Percentiles rank a stretch among this genome's conserved stretches.
Conservation (phyloP, 1,284 basidiomycete species). For the Ustilago trichophora region DNA sequence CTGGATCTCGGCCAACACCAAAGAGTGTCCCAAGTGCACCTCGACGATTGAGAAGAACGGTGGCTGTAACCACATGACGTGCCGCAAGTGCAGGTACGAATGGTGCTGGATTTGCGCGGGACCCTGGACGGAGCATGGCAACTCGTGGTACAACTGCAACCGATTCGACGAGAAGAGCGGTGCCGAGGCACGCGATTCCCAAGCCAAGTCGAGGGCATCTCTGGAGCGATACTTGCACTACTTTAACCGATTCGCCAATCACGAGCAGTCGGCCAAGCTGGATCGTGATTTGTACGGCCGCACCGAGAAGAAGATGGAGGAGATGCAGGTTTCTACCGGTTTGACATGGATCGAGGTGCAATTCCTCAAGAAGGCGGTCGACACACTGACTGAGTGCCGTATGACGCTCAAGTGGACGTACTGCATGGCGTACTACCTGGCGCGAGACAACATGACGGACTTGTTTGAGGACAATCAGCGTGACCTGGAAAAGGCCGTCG, state of each 20-base stretch:
- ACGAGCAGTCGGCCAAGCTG: slow-evolving; percentile 96
- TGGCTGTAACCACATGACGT: slow-evolving; percentile 75
- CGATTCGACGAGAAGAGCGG: slow-evolving; percentile 94
- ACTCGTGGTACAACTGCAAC: slow-evolving; percentile 97
- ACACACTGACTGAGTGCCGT: slow-evolving; percentile 81
- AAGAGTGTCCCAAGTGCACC: slow-evolving; percentile 89
- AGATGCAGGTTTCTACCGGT: slow-evolving; percentile 90
- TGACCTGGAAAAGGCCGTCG: slow-evolving; percentile 94
- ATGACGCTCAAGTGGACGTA: slow-evolving; percentile 99
- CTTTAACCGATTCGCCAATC: slow-evolving; percentile 81
- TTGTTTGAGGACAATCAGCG: slow-evolving; percentile 97
- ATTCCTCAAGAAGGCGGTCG: slow-evolving; percentile 97
- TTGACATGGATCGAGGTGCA: slow-evolving; percentile 99
- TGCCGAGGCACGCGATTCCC: slow-evolving; percentile 77
- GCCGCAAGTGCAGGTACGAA: slow-evolving; percentile 68
- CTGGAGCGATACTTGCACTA: slow-evolving; percentile 86
- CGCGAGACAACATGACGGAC: slow-evolving; percentile 89
- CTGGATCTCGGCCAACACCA: slow-evolving; percentile 99
- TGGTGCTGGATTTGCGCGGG: slow-evolving; percentile 78
- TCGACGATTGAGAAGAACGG: slow-evolving; percentile 99
- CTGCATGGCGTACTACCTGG: slow-evolving; percentile 95
- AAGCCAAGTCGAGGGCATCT: slow-evolving; percentile 79
- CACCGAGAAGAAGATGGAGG: slow-evolving; percentile 99
- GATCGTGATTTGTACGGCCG: slow-evolving; percentile 89
- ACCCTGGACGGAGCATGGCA: slow-evolving; percentile 97